A percentile compares a stretch with the other conserved stretches of the same genome.
These are phyloP conservation scores for Antrodiella citrinella DNA, from an alignment of 768 basidiomycete genomes.

Conservation along the genomic window DNA sequence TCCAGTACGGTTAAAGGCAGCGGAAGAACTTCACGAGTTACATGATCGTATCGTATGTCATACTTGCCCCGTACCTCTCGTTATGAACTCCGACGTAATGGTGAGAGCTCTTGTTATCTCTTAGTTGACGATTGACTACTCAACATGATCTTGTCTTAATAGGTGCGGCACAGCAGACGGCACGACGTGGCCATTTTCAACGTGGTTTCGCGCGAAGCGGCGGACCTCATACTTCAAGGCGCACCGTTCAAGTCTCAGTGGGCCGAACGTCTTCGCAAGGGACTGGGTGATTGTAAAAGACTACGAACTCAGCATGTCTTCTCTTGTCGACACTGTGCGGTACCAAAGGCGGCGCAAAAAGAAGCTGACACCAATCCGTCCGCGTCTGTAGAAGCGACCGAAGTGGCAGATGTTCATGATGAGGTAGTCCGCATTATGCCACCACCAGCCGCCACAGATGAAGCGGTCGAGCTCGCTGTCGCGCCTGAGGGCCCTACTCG, in stretches of 20 bases:
- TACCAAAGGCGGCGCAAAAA: neutral
- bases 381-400: too few relatives aligned
- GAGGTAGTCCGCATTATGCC: too few relatives aligned
- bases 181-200: neutral
- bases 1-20: neutral
- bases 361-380: too few relatives aligned
- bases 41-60: conserved; percentile 40
- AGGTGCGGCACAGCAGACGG: neutral
- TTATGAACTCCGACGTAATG: conserved; percentile 39
- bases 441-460: neutral
- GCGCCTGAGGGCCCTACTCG: too few relatives aligned
- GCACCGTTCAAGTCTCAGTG: neutral
- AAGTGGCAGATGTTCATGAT: too few relatives aligned
- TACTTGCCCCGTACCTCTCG: conserved; percentile 40
- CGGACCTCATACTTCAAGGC: neutral
- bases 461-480: conserved; percentile 25
- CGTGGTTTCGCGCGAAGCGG: neutral
- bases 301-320: neutral
- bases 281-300: neutral
- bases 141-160: too few relatives aligned
- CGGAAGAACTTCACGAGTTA: conserved; percentile 20
- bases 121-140: too few relatives aligned
- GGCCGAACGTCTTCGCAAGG: neutral
- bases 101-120: too few relatives aligned
- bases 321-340: neutral